phyloP scores from a whole-genome alignment of 371 early-diverging fungal species.

The Nosema granulosis region DNA sequence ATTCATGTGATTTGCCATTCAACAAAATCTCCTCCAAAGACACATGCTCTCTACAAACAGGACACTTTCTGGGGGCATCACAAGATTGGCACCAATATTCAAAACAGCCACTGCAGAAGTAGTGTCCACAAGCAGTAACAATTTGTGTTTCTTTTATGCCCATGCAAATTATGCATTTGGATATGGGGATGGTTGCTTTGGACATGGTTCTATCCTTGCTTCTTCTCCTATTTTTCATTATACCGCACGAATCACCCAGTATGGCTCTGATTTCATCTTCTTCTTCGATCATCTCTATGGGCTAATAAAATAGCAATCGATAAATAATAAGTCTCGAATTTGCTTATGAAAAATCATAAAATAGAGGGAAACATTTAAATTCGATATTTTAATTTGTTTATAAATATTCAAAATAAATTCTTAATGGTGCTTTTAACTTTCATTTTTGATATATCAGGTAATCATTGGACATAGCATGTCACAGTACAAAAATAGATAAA shows the following conservation, averaged over 20 bases:
- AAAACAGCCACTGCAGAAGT: constrained; percentile 5
- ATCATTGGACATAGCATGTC: too few relatives aligned
- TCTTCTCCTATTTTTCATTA: background rate
- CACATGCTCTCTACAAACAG: constrained; percentile 8
- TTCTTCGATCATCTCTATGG: too few relatives aligned
- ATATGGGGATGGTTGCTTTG: background rate
- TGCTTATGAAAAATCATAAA: too few relatives aligned
- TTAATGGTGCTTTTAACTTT: too few relatives aligned
- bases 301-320: too few relatives aligned
- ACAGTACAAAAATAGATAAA: too few relatives aligned
- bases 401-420: too few relatives aligned
- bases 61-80: background rate
- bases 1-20: background rate
- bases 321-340: too few relatives aligned
- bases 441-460: too few relatives aligned
- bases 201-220: background rate
- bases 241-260: background rate
- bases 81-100: background rate
- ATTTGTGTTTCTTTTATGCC: background rate
- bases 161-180: constrained; percentile 1
- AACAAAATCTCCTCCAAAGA: background rate
- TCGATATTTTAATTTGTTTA: too few relatives aligned
- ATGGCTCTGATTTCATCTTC: background rate
- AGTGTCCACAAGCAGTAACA: constrained; percentile 10
- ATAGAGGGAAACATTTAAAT: too few relatives aligned